A percentile compares a stretch with the other conserved stretches of the same genome.
Evolutionary conservation across 345 rosid genomes (phyloP).

Genomic region (Nephelium lappaceum): DNA sequence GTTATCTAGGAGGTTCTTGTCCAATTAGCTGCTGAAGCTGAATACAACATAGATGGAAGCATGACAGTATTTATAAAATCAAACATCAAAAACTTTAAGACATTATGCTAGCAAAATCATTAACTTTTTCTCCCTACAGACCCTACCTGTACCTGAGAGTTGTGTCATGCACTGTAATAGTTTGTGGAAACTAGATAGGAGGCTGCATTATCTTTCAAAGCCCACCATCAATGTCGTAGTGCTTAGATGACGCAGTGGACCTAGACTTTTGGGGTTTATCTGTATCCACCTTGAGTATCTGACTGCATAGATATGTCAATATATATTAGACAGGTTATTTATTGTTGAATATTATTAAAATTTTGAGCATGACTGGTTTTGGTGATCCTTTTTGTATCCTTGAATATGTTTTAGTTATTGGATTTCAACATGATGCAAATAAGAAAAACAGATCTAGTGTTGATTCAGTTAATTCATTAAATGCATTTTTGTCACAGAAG

Average conservation of each 20-base stretch:
- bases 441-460: background rate
- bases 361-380: background rate
- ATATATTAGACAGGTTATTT: background rate
- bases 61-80: background rate
- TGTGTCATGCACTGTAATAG: background rate
- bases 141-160: background rate
- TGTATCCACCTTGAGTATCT: background rate
- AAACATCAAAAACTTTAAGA: background rate
- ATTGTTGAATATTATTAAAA: background rate
- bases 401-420: background rate
- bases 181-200: background rate
- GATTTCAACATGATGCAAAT: background rate
- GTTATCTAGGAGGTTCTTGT: conserved; percentile 12
- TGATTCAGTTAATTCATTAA: background rate
- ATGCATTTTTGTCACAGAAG: conserved; percentile 1
- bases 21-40: background rate
- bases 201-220: background rate
- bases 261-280: background rate
- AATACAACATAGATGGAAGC: background rate
- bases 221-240: background rate
- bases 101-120: background rate
- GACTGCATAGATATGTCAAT: background rate
- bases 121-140: background rate
- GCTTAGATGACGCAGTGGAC: background rate
- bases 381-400: background rate